These are phyloP conservation scores for Fusarium tricinctum DNA, from an alignment of 2,329 filamentous ascomycete genomes.

Conservation along the genomic window DNA sequence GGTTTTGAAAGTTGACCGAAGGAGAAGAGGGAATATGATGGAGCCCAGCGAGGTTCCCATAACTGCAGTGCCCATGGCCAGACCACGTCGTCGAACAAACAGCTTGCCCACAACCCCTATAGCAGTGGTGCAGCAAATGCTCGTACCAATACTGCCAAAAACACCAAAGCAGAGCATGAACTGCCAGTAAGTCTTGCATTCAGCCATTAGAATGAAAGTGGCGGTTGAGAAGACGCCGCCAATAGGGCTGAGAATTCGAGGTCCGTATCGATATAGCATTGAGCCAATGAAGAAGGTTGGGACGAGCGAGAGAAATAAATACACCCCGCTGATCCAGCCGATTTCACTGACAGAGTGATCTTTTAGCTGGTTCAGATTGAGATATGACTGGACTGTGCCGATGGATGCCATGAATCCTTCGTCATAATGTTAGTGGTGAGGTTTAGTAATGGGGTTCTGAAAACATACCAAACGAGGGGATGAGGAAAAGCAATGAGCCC, in stretches of 20 bases:
- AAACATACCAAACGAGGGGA: constrained; percentile 19
- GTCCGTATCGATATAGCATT: constrained; percentile 62
- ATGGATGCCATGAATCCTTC: constrained; percentile 61
- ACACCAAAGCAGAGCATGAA: constrained; percentile 61
- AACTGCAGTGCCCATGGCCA: constrained; percentile 34
- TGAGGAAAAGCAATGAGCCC: constrained; percentile 31
- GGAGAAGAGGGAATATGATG: constrained; percentile 52
- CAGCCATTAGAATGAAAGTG: constrained; percentile 59
- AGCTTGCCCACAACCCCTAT: constrained; percentile 50
- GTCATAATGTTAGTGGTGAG: background rate
- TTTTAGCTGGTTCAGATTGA: constrained; percentile 58
- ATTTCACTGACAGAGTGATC: constrained; percentile 58
- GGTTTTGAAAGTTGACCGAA: constrained; percentile 42
- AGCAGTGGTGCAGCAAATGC: constrained; percentile 53
- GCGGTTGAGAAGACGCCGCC: constrained; percentile 54
- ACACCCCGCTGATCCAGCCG: constrained; percentile 62
- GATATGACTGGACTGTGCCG: constrained; percentile 62
- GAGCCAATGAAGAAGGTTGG: constrained; percentile 62
- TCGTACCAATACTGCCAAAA: constrained; percentile 58
- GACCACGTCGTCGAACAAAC: constrained; percentile 26
- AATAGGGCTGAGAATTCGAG: constrained; percentile 54
- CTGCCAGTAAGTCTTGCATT: constrained; percentile 63
- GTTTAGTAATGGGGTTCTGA: no score
- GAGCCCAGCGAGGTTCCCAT: constrained; percentile 46
- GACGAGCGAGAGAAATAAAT: constrained; percentile 60